Base-by-base conservation (phyloP, 163 green algal genomes). In the Volvox carteri region DNA sequence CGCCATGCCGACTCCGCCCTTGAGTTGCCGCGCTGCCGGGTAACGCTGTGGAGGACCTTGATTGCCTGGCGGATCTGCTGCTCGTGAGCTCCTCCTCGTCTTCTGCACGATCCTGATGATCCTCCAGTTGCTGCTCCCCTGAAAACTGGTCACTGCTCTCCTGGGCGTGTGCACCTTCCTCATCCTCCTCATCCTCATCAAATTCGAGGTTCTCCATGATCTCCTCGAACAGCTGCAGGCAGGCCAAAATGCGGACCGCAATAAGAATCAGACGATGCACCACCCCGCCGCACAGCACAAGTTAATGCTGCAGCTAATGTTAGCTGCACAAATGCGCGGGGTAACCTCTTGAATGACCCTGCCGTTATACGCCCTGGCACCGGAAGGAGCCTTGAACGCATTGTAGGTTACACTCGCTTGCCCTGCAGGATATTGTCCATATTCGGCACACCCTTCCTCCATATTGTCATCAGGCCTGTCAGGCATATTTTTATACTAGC, bases 171-270 rank as follows among this genome's bases (percentile, higher is more conserved):
- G 30, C 4, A 12, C 37, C 41, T 41, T 78, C 41, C 39, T 37
- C 70, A 19, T 56, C 70, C 41, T 78, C 73, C 25, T 80, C 73
- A 7, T 79, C 72, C 23, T 80, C 73, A 28, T 65, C 44, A 42
- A 80, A 33, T 7, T 85, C 52, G 1, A 85, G 4, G 30, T 39
- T 73, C 35, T 85, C 77, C 52, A 85, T 56, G 52, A 85, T 85
- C 12, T 56, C 77, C 35, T 52, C 77, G 33, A 73, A 85, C 35
- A 52, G 3, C 77, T 85, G 52, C 52, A 42, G 75, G 1, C 2
- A 28, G 2, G 60, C 60, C 5, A 65, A 5, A 28, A 60, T 4
- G 41, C 41, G 8, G 19, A 41, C 9, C 41, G 14, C 19, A 77
- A 28, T 52, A 77, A 52, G 7, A 77, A 50, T 41, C 62, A 73